Conservation (phyloP, 768 basidiomycete genomes). For the Lactifluus volemus region DNA sequence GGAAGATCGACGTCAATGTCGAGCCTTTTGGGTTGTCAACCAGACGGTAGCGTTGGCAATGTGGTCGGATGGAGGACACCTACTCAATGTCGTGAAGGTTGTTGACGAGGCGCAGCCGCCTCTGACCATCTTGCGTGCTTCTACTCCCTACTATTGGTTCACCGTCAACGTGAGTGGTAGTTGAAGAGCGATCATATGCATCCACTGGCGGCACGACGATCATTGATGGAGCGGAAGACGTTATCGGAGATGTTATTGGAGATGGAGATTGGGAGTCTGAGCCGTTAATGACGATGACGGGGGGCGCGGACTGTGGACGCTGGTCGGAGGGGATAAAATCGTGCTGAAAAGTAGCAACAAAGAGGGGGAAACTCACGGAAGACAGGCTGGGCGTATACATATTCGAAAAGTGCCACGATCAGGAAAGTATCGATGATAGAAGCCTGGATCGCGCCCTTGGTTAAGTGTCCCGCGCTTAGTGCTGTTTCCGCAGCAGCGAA, state of each 20-base stretch:
- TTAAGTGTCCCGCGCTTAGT: slow-evolving; percentile 3
- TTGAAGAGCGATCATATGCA: not conserved
- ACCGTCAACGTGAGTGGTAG: slow-evolving; percentile 1
- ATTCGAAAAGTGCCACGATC: not conserved
- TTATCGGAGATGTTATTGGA: not conserved
- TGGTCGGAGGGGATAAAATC: not conserved
- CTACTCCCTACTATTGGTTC: not conserved
- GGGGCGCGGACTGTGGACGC: not conserved
- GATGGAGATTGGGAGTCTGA: not conserved
- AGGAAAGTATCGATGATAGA: not conserved
- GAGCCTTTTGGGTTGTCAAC: slow-evolving; percentile 1
- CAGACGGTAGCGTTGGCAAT: not conserved
- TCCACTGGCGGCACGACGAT: not conserved
- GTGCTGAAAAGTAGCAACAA: not conserved
- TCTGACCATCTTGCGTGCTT: not conserved
- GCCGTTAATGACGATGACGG: not conserved
- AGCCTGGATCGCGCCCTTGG: not conserved
- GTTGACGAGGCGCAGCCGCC: not conserved
- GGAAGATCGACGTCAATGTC: slow-evolving; percentile 24
- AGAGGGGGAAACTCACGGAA: not conserved
- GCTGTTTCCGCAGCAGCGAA: not conserved
- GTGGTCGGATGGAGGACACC: not conserved
- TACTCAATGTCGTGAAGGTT: slow-evolving; percentile 8
- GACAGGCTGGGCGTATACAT: not conserved
- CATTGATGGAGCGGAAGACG: not conserved